Base-by-base conservation (phyloP, 352 stramenopile species). In the Phytopythium ostracodes region DNA sequence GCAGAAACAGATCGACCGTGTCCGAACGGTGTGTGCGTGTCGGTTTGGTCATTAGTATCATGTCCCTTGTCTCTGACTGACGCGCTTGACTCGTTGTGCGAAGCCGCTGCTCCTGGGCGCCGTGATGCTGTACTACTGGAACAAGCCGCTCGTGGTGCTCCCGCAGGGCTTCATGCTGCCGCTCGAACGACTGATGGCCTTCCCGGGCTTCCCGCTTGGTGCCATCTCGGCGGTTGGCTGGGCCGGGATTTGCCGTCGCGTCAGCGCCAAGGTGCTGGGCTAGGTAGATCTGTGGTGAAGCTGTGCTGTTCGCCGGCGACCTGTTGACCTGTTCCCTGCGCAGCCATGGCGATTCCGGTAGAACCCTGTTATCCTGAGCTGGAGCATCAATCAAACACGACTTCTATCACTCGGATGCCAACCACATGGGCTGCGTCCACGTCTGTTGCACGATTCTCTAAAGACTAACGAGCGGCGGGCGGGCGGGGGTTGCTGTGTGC, bases 91-190 rank as follows among this genome's bases (percentile, higher is more conserved):
- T 36, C 25, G 6, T 11, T 33, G 46, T 55, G 52, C 42, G 6
- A 44, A 94, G 84, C 85, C 85, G 14, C 67, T 73, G 25, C 24
- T 88, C 9, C 82, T 94, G 70, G 76, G 57, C 2, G 35, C 81
- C 2, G 55, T 87, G 1, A 75, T 78, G 52, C 47, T 87, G 15
- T 82, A 81, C 59, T 95, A 92, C 73, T 95, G 86, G 86, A 83
- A 83, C 66, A 69, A 88, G 52, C 86, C 86, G 11, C 73, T 95
- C 9, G 79, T 78, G 5, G 69, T 84, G 35, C 66, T 95, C n/a
- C 81, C 79, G 5, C 80, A 90, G 53, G 82, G 86, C 22, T 84
- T 75, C 65, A 87, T 95, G 77, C 63, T 93, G 35, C 86, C 86
- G 4, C 75, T 92, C 33, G 86, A 92, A 72, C 80, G 86, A 12